Evolutionary conservation across 306 rosid species (phyloP).

Genomic region (Prunus armeniaca): DNA sequence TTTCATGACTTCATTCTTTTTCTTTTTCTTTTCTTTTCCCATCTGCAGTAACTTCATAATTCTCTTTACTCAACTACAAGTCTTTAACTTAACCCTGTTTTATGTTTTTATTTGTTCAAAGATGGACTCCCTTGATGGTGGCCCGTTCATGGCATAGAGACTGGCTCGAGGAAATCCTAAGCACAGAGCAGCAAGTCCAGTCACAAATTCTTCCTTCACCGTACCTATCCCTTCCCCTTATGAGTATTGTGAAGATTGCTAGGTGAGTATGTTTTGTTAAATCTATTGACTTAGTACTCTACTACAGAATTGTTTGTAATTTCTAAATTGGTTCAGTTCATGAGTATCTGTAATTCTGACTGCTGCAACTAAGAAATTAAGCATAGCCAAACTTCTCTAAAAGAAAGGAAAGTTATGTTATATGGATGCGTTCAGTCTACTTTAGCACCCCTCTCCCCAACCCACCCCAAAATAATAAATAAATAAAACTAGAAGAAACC

Average conservation of each 20-base stretch:
- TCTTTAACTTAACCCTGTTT: slow-evolving; percentile 13
- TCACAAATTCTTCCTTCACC: slow-evolving; percentile 65
- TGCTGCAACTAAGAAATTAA: neutral
- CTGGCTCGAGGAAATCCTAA: slow-evolving; percentile 76
- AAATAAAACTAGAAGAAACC: neutral
- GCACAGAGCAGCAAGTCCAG: slow-evolving; percentile 44
- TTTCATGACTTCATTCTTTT: neutral
- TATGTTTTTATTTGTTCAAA: slow-evolving; percentile 37
- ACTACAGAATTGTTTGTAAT: neutral
- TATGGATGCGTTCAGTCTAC: neutral
- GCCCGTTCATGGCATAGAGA: slow-evolving; percentile 88
- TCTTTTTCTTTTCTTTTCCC: neutral
- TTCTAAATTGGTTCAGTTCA: neutral
- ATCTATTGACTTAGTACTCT: neutral
- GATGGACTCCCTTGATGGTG: slow-evolving; percentile 90
- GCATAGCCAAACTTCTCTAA: neutral
- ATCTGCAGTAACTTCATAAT: neutral
- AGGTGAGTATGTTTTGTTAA: slow-evolving; percentile 44
- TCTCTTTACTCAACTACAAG: slow-evolving; percentile 11
- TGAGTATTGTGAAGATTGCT: slow-evolving; percentile 86
- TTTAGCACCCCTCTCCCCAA: neutral
- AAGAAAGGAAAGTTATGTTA: neutral
- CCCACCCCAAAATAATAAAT: neutral
- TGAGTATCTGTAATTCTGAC: neutral
- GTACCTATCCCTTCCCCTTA: slow-evolving; percentile 77